Evolutionary conservation across 352 stramenopile genomes (phyloP).

Genomic region (Detonula confervacea): DNA sequence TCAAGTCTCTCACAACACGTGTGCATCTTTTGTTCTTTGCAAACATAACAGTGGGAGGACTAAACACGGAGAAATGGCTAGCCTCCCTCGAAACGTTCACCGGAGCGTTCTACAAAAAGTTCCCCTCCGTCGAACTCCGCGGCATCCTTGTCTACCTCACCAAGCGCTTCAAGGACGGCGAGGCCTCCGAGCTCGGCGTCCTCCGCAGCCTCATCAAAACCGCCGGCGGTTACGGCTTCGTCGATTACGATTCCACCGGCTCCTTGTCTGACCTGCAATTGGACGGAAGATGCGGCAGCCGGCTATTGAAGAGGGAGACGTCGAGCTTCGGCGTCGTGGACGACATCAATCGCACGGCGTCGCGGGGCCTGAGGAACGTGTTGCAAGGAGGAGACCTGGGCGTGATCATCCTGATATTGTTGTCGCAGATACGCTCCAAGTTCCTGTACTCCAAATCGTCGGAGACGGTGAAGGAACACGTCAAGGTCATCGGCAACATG

Average conservation of each 20-base stretch:
- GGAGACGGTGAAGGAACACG: slow-evolving; percentile 52
- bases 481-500: slow-evolving; percentile 81
- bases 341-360: slow-evolving; percentile 64
- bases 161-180: slow-evolving; percentile 83
- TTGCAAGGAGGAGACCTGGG: slow-evolving; percentile 70
- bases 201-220: slow-evolving; percentile 77
- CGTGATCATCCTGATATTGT: slow-evolving; percentile 75
- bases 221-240: slow-evolving; percentile 72
- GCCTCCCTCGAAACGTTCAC: slow-evolving; percentile 93
- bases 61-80: slow-evolving; percentile 94
- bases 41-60: slow-evolving; percentile 70
- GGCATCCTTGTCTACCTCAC: slow-evolving; percentile 92
- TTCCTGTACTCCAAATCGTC: slow-evolving; percentile 64
- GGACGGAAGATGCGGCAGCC: slow-evolving; percentile 63
- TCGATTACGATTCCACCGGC: slow-evolving; percentile 73
- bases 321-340: slow-evolving; percentile 84
- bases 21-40: no score
- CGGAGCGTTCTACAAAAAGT: slow-evolving; percentile 93
- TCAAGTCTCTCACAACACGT: no score
- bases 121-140: slow-evolving; percentile 91
- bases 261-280: slow-evolving; percentile 72
- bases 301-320: slow-evolving; percentile 74
- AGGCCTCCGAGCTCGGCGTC: slow-evolving; percentile 78
- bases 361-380: slow-evolving; percentile 50
- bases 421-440: slow-evolving; percentile 65